Base-by-base conservation (phyloP, 2,329 filamentous ascomycete species). In the Colletotrichum cereale region DNA sequence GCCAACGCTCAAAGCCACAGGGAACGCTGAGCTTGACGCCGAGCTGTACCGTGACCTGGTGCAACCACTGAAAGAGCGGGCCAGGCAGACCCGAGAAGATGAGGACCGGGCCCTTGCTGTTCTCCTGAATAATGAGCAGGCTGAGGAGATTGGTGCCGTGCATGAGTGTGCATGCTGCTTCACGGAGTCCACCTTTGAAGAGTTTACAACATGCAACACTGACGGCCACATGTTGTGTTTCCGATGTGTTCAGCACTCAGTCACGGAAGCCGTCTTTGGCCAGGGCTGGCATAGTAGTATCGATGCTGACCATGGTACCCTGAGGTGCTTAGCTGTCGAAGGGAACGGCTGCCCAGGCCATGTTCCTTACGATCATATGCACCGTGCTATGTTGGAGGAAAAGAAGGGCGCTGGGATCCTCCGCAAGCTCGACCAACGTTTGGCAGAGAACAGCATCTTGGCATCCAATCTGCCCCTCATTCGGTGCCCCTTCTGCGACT, bases 221-320 rank as follows among this genome's bases (percentile, higher is more conserved):
- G 86, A 88, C 3, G 90, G 89, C 2, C 93, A 96, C 81, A 88
- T 93, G 78, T 86, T 96, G 66, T 96, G 93, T 82, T 91, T 95
- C 81, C 89, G 89, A 56, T 98, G 96, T 80, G 91, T 98, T 62
- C 91, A 92, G 74, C 90, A 92, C 74, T 92, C 95, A 14, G 88
- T 96, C 71, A 92, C 92, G 61, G 96, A 98, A 79, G 95, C 95
- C 2, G 84, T 98, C 0, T 98, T 97, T 79, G 96, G 96, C 0
- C 96, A 98, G 80, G 94, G 94, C 63, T 98, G 96, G 94, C 89
- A 90, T 61, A 91, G 92, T 71, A 96, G 90, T 76, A 92, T 98
- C 75, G 88, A 96, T 78, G 82, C 89, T 36, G 87, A 90, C 70
- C 89, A 86, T 47, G 93, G 93, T 47, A 95, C 94, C 0, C 85